Conservation (phyloP, 2,329 filamentous ascomycete species). For the Lasiodiplodia theobromae region DNA sequence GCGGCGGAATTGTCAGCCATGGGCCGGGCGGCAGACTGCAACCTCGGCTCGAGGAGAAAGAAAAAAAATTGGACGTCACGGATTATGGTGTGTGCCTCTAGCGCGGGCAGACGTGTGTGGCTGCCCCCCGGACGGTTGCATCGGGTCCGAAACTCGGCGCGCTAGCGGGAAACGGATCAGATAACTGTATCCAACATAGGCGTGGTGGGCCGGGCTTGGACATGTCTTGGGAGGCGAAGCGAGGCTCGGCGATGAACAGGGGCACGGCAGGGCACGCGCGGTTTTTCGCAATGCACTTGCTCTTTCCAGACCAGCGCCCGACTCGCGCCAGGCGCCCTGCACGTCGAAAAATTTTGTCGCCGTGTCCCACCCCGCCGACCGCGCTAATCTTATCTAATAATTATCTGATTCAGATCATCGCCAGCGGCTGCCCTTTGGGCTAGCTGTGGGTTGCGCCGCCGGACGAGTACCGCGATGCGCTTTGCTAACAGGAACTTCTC, state of each 20-base stretch:
- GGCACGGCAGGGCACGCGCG: conserved; percentile 6
- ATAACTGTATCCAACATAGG: conserved; percentile 24
- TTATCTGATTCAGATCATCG: conserved; percentile 31
- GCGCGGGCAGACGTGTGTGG: conserved; percentile 14
- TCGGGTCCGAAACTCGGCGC: conserved; percentile 18
- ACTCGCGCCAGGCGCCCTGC: conserved; percentile 20
- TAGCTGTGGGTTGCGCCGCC: conserved; percentile 13
- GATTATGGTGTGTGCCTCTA: conserved; percentile 9
- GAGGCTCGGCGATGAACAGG: conserved; percentile 9
- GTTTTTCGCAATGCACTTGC: background rate
- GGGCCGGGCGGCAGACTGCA: background rate
- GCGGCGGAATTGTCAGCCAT: background rate
- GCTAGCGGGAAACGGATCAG: conserved; percentile 21
- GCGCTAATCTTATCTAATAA: conserved; percentile 32
- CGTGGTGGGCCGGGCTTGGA: conserved; percentile 15
- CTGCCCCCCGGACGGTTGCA: conserved; percentile 7
- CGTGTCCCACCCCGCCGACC: conserved; percentile 12
- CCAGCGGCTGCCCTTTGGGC: conserved; percentile 20
- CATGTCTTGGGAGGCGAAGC: conserved; percentile 16
- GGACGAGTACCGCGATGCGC: conserved; percentile 10
- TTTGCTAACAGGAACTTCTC: conserved; percentile 17
- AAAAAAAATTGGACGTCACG: conserved; percentile 2
- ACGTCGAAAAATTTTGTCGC: conserved; percentile 25
- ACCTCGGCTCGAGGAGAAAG: background rate
- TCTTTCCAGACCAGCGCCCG: conserved; percentile 19